phyloP scores from a whole-genome alignment of 352 stramenopile genomes.

The Pythium biforme region DNA sequence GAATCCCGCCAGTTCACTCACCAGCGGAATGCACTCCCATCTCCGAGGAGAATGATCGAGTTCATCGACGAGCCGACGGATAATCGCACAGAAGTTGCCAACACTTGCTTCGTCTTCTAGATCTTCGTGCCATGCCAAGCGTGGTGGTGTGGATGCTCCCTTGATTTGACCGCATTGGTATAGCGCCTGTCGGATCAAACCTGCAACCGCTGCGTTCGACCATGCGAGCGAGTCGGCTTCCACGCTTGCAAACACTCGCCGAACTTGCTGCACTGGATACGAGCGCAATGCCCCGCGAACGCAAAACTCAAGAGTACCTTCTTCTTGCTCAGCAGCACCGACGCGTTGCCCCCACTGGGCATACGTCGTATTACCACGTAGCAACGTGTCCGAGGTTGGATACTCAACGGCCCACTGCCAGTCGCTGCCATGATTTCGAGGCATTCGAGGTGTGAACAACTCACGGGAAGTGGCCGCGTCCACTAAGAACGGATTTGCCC shows the following conservation, averaged over 20 bases:
- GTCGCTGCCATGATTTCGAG: not conserved
- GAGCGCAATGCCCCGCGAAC: constrained; percentile 30
- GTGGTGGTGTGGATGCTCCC: too few relatives aligned
- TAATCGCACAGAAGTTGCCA: constrained; percentile 23
- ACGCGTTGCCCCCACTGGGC: not conserved
- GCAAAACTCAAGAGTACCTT: not conserved
- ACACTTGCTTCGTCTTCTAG: not conserved
- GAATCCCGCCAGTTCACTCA: constrained; percentile 37
- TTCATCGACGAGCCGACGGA: constrained; percentile 18
- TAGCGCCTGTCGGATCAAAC: constrained; percentile 39
- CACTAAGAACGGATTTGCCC: constrained; percentile 40
- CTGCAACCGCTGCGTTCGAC: constrained; percentile 32
- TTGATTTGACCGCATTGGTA: constrained; percentile 43
- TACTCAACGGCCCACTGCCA: constrained; percentile 7
- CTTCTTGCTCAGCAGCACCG: not conserved
- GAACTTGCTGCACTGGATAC: constrained; percentile 49
- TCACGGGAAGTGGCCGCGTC: constrained; percentile 16
- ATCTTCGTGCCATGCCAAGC: not conserved
- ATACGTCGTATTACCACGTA: not conserved
- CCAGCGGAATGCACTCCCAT: constrained; percentile 27
- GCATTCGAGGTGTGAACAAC: constrained; percentile 36
- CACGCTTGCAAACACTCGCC: constrained; percentile 42
- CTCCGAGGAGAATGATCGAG: constrained; percentile 9
- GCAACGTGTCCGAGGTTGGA: not conserved
- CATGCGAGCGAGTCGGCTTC: constrained; percentile 41